These are phyloP conservation scores for Coniochaeta sp. DNA, from an alignment of 2,329 filamentous ascomycete genomes.

Conservation along the genomic window DNA sequence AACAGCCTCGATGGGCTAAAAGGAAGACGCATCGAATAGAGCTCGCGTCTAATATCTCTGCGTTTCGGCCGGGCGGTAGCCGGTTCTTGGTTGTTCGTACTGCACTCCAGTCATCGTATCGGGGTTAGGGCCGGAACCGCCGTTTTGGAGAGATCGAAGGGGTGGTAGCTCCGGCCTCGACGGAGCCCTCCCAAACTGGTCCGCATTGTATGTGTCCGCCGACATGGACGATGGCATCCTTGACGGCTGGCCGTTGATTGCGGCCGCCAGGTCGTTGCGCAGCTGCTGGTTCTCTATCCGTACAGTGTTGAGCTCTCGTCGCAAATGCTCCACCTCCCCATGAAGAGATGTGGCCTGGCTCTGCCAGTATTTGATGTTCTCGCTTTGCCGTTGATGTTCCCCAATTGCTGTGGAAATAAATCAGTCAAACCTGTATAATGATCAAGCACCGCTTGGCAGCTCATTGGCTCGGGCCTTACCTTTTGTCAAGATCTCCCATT, in stretches of 20 bases:
- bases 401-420: conserved; percentile 42
- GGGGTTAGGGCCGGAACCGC: conserved; percentile 31
- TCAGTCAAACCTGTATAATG: conserved; percentile 3
- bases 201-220: conserved; percentile 11
- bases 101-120: conserved; percentile 62
- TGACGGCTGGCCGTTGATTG: conserved; percentile 13
- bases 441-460: not conserved
- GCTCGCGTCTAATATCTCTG: not conserved
- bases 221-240: conserved; percentile 9
- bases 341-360: conserved; percentile 34
- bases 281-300: conserved; percentile 42
- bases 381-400: conserved; percentile 50
- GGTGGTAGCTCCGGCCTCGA: conserved; percentile 48
- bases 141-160: conserved; percentile 40
- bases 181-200: conserved; percentile 18
- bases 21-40: not conserved
- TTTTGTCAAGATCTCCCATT: conserved; percentile 85
- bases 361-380: conserved; percentile 34
- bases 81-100: conserved; percentile 46
- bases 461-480: conserved; percentile 43
- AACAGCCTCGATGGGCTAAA: not conserved
- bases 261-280: conserved; percentile 24
- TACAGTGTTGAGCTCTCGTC: conserved; percentile 39
- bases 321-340: conserved; percentile 19
- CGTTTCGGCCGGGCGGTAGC: conserved; percentile 32